Percentiles rank a stretch among this genome's conserved stretches.
These are phyloP conservation scores for Daldinia decipiens DNA, from an alignment of 495 filamentous ascomycete genomes.

Conservation along the genomic window DNA sequence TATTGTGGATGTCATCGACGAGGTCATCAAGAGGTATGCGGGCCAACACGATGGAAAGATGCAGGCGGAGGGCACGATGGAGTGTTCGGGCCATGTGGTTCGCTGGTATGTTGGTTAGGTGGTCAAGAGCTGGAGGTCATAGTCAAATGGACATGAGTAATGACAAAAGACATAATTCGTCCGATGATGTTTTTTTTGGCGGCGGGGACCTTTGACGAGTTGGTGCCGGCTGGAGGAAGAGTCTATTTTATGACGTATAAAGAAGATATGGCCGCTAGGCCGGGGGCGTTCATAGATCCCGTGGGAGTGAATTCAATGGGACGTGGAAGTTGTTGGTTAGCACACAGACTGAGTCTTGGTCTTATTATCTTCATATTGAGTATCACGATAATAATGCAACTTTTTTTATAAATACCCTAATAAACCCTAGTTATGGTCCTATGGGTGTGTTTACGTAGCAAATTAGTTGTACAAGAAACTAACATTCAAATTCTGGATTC, in stretches of 20 bases:
- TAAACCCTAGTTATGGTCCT: too few relatives aligned
- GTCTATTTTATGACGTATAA: not conserved
- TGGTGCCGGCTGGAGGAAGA: not conserved
- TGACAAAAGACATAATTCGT: not conserved
- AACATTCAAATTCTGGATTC: not conserved
- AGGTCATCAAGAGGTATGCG: slow-evolving; percentile 27
- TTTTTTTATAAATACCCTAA: too few relatives aligned
- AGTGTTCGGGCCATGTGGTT: slow-evolving; percentile 28
- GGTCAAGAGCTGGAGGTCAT: not conserved
- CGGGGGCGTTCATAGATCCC: not conserved
- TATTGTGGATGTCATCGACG: slow-evolving; percentile 36
- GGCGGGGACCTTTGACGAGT: not conserved
- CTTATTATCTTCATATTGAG: not conserved
- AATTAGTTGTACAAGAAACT: not conserved
- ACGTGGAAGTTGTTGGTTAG: not conserved
- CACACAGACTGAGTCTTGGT: not conserved
- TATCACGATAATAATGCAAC: not conserved
- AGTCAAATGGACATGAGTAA: not conserved
- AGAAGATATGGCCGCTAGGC: not conserved
- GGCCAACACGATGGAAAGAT: slow-evolving; percentile 28
- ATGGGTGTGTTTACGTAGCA: not conserved
- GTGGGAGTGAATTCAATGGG: not conserved
- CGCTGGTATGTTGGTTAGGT: slow-evolving; percentile 38
- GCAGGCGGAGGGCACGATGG: slow-evolving; percentile 40
- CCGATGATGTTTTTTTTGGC: not conserved